Conservation (phyloP, 768 basidiomycete genomes). For the Pulveroboletus ravenelii region DNA sequence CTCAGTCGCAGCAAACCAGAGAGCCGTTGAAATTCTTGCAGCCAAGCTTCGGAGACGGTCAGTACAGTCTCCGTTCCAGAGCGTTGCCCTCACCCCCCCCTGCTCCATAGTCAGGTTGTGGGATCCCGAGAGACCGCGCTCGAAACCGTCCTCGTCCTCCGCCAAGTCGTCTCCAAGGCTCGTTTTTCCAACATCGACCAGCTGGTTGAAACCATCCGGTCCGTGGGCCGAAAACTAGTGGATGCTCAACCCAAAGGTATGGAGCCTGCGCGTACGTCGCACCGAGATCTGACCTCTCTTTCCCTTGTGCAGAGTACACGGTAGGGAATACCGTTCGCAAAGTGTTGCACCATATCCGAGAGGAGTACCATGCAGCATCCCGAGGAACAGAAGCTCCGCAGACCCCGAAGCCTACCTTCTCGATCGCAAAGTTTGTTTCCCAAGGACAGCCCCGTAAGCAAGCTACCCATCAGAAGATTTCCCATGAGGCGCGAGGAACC, state of each 20-base stretch:
- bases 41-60: conserved; percentile 70
- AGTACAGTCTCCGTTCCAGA: conserved; percentile 36
- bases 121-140: conserved; percentile 87
- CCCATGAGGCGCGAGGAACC: conserved; percentile 47
- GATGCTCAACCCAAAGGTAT: conserved; percentile 95
- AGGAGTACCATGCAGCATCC: conserved; percentile 87
- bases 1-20: conserved; percentile 40
- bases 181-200: conserved; percentile 85
- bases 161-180: conserved; percentile 85
- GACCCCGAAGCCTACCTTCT: conserved; percentile 45
- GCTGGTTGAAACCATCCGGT: conserved; percentile 71
- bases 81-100: conserved; percentile 18
- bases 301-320: conserved; percentile 65
- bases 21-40: conserved; percentile 63
- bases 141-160: conserved; percentile 83
- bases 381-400: conserved; percentile 39
- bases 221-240: conserved; percentile 73
- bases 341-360: conserved; percentile 88
- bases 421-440: conserved; percentile 79
- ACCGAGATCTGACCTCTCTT: conserved; percentile 7
- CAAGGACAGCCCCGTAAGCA: conserved; percentile 63
- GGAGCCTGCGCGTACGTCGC: conserved; percentile 8
- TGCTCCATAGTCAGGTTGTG: conserved; percentile 68
- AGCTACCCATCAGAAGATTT: conserved; percentile 36
- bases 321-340: conserved; percentile 94